Percentiles rank a stretch among this genome's conserved stretches.
These are phyloP conservation scores for Globisporangium recalcitrans DNA, from an alignment of 352 stramenopile species.

Conservation along the genomic window DNA sequence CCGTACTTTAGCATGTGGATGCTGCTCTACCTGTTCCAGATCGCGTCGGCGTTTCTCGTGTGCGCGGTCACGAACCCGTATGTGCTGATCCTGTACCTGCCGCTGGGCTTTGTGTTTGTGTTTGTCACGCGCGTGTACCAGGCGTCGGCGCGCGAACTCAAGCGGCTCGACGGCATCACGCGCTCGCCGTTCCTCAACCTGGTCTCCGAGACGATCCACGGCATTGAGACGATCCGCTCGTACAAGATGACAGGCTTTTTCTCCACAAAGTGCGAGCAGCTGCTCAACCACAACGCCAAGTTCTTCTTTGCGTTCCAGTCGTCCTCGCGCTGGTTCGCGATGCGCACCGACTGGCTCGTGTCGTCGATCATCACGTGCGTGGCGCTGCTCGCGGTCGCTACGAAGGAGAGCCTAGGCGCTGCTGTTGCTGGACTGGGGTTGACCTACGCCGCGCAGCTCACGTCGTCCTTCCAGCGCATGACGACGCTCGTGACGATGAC, in stretches of 20 bases:
- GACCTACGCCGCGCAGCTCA: constrained; percentile 86
- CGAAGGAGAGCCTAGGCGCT: constrained; percentile 14
- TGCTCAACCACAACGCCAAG: constrained; percentile 34
- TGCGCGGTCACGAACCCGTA: constrained; percentile 42
- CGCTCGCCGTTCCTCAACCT: constrained; percentile 87
- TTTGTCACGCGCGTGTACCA: constrained; percentile 77
- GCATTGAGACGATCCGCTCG: constrained; percentile 87
- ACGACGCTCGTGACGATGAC: constrained; percentile 85
- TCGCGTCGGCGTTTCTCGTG: constrained; percentile 32
- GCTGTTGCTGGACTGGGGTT: constrained; percentile 76
- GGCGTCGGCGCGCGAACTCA: constrained; percentile 70
- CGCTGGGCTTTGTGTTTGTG: constrained; percentile 30
- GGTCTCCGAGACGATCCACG: constrained; percentile 87
- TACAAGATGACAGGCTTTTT: constrained; percentile 16
- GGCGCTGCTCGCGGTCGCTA: constrained; percentile 20
- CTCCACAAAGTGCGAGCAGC: constrained; percentile 13
- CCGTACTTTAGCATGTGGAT: constrained; percentile 49
- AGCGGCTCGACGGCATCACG: constrained; percentile 88
- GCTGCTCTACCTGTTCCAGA: constrained; percentile 41
- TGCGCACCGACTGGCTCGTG: constrained; percentile 40
- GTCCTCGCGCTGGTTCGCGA: constrained; percentile 30
- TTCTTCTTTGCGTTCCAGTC: constrained; percentile 31
- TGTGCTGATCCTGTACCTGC: constrained; percentile 48
- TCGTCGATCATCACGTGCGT: constrained; percentile 25
- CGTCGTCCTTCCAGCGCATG: constrained; percentile 86